A percentile compares a stretch with the other conserved stretches of the same genome.
These are phyloP conservation scores for Colletotrichum australisinense DNA, from an alignment of 2,329 filamentous ascomycete species.

Conservation along the genomic window DNA sequence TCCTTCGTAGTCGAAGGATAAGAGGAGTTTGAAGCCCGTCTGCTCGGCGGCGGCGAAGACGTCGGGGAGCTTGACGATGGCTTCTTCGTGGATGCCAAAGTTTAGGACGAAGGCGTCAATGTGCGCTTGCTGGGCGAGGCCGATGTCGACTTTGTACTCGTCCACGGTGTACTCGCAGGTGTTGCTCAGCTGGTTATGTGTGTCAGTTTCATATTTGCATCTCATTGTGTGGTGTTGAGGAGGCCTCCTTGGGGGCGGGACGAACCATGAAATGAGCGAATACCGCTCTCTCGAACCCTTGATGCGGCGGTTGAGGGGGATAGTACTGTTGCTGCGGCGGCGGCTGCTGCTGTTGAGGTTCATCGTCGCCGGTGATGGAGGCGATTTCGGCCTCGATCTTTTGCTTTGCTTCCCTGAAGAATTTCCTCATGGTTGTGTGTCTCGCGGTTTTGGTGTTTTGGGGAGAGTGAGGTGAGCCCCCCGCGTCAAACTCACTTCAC, in stretches of 20 bases:
- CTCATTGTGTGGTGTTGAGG: too few relatives aligned
- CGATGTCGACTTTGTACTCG: conserved; percentile 32
- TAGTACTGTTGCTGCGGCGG: neutral
- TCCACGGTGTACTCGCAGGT: conserved; percentile 25
- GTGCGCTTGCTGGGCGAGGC: conserved; percentile 31
- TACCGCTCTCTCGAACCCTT: conserved; percentile 21
- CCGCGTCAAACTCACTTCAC: neutral
- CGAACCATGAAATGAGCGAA: conserved; percentile 35
- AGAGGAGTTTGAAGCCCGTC: conserved; percentile 32
- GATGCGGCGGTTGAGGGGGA: conserved; percentile 2
- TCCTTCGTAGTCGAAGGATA: conserved; percentile 34
- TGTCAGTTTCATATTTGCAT: neutral
- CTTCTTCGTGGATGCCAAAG: conserved; percentile 34
- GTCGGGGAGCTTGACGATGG: conserved; percentile 30
- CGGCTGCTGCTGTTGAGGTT: conserved; percentile 11
- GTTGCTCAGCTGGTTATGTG: conserved; percentile 24
- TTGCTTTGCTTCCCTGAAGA: conserved; percentile 29
- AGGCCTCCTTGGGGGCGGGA: neutral
- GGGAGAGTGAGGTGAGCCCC: neutral
- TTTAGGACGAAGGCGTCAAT: conserved; percentile 34
- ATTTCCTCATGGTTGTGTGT: conserved; percentile 27
- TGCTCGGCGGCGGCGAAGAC: conserved; percentile 29
- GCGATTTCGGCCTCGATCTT: conserved; percentile 35
- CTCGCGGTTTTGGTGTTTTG: neutral
- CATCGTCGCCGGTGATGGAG: conserved; percentile 31